Conservation (phyloP, 331 rosid species). For the Quercus phellos region DNA sequence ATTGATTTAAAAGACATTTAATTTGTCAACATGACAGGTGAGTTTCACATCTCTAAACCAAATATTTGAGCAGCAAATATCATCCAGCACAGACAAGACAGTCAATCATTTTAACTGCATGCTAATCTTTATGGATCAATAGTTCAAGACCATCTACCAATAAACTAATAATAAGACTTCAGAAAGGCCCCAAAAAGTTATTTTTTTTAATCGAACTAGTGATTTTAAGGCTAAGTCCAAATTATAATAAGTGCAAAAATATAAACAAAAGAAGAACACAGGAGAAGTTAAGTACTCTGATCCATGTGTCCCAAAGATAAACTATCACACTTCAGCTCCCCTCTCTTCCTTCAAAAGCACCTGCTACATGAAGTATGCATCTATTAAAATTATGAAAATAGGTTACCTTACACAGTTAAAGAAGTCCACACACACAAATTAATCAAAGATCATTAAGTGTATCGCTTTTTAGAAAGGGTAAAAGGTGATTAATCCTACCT, state of each 20-base stretch:
- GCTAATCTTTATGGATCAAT: neutral
- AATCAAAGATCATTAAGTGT: too few relatives aligned
- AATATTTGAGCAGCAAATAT: neutral
- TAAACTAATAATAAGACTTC: neutral
- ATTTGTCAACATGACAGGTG: neutral
- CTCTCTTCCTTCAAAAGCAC: constrained; percentile 8
- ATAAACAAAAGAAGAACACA: neutral
- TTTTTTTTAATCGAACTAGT: neutral
- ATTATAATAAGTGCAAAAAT: neutral
- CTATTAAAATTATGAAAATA: neutral
- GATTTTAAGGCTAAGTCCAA: neutral
- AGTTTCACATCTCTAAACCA: neutral
- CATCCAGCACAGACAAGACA: neutral
- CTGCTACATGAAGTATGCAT: neutral
- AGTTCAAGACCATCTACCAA: neutral
- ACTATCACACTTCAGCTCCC: constrained; percentile 2
- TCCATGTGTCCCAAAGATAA: constrained; percentile 21
- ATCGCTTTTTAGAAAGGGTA: neutral
- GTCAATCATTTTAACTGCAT: neutral
- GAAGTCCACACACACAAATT: neutral
- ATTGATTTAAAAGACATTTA: neutral
- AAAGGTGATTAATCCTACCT: neutral
- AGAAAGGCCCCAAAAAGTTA: neutral
- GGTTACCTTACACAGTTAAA: neutral
- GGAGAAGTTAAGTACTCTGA: constrained; percentile 25